Percentiles rank a stretch among this genome's conserved stretches.
phyloP scores from a whole-genome alignment of 2,329 filamentous ascomycete genomes.

The Madurella mycetomatis region DNA sequence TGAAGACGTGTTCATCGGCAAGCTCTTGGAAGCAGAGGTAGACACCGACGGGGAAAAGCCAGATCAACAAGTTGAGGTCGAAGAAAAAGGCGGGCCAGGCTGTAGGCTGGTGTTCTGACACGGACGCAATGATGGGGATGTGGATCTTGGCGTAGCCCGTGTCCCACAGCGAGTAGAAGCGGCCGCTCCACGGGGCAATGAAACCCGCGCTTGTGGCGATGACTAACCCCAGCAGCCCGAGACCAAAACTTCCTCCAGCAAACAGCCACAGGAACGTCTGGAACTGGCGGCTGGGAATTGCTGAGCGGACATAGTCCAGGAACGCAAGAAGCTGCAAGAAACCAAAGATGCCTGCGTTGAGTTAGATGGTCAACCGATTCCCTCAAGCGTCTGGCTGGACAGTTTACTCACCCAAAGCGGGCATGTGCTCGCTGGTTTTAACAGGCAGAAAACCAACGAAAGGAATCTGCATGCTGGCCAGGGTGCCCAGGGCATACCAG shows the following conservation, averaged over 20 bases:
- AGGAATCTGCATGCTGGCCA: slow-evolving; percentile 98
- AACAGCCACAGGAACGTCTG: slow-evolving; percentile 79
- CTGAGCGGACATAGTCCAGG: slow-evolving; percentile 83
- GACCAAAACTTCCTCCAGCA: slow-evolving; percentile 67
- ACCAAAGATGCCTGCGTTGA: slow-evolving; percentile 74
- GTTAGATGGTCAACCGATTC: slow-evolving; percentile 2
- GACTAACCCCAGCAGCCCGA: slow-evolving; percentile 76
- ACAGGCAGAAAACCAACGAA: slow-evolving; percentile 97
- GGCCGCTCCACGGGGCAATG: slow-evolving; percentile 95
- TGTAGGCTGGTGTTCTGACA: slow-evolving; percentile 97
- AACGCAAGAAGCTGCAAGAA: slow-evolving; percentile 91
- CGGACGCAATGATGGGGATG: slow-evolving; percentile 99
- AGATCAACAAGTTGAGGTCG: slow-evolving; percentile 95
- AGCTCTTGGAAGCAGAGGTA: slow-evolving; percentile 97
- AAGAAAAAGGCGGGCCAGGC: slow-evolving; percentile 99
- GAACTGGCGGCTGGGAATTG: slow-evolving; percentile 89
- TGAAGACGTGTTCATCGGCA: slow-evolving; percentile 93
- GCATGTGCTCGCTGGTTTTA: slow-evolving; percentile 97
- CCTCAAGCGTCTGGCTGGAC: background rate
- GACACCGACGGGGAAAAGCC: slow-evolving; percentile 97
- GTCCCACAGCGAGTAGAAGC: slow-evolving; percentile 99
- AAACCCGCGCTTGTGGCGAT: slow-evolving; percentile 79
- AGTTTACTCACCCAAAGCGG: slow-evolving; percentile 68
- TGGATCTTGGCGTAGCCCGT: slow-evolving; percentile 98
- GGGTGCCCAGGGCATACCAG: slow-evolving; percentile 92